Percentiles rank a stretch among this genome's conserved stretches.
Conservation (phyloP, 306 rosid genomes). For the Luffa acutangula region DNA sequence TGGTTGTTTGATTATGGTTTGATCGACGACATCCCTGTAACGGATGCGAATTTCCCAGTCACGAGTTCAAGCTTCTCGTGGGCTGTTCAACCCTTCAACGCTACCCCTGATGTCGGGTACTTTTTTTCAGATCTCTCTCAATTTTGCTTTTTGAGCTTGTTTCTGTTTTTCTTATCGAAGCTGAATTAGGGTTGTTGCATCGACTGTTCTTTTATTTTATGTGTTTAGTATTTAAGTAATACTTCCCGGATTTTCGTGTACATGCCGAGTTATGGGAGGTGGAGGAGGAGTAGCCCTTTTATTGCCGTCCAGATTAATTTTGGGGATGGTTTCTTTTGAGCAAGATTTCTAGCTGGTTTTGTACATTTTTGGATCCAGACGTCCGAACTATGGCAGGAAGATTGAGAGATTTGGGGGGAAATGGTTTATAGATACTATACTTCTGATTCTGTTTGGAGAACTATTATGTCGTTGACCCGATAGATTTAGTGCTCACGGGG, state of each 20-base stretch:
- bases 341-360: neutral
- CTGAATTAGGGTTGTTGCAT: neutral
- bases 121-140: neutral
- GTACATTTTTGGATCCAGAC: neutral
- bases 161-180: neutral
- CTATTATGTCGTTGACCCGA: neutral
- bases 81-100: constrained; percentile 44
- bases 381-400: neutral
- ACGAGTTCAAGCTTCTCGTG: constrained; percentile 55
- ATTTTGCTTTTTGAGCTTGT: neutral
- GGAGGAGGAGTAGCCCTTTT: neutral
- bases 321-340: neutral
- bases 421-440: neutral
- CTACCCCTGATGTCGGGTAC: constrained; percentile 44
- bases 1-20: constrained; percentile 75
- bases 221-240: neutral
- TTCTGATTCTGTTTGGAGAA: constrained; percentile 1
- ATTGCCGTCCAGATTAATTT: neutral
- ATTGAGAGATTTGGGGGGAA: neutral
- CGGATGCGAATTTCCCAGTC: constrained; percentile 42
- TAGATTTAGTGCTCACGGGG: neutral
- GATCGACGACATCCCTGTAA: constrained; percentile 66
- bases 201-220: neutral
- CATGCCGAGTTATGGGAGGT: neutral
- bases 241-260: neutral